Evolutionary conservation across 2,329 filamentous ascomycete genomes (phyloP).

Genomic region (Penicillium crustosum): DNA sequence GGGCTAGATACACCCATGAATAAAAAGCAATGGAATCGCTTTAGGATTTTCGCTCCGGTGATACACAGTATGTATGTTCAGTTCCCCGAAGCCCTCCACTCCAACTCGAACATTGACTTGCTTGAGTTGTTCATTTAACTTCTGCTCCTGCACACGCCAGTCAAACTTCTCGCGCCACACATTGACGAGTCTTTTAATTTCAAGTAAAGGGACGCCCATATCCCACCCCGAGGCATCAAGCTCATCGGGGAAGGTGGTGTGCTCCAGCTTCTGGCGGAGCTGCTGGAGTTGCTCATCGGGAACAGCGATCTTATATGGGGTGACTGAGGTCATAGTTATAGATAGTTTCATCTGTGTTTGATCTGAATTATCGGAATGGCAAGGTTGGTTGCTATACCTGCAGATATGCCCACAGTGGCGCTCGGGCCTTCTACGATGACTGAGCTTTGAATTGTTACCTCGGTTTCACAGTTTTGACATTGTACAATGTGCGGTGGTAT

Average conservation of each 20-base stretch:
- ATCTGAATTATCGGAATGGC: not conserved
- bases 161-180: slow-evolving; percentile 60
- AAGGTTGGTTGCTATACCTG: not conserved
- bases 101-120: slow-evolving; percentile 57
- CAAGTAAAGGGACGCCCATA: slow-evolving; percentile 58
- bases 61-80: slow-evolving; percentile 66
- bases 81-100: slow-evolving; percentile 58
- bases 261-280: slow-evolving; percentile 57
- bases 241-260: slow-evolving; percentile 59
- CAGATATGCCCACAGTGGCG: not conserved
- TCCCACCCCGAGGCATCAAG: slow-evolving; percentile 54
- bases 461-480: not conserved
- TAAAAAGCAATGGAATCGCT: slow-evolving; percentile 65
- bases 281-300: slow-evolving; percentile 53
- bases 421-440: slow-evolving; percentile 1
- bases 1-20: slow-evolving; percentile 57
- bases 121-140: slow-evolving; percentile 58
- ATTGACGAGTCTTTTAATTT: slow-evolving; percentile 56
- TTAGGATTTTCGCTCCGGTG: slow-evolving; percentile 51
- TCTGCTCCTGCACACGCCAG: slow-evolving; percentile 61
- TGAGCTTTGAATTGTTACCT: not conserved
- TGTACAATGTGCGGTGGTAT: not conserved
- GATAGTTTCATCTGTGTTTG: not conserved
- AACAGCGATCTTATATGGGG: slow-evolving; percentile 53
- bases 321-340: slow-evolving; percentile 16